phyloP scores from a whole-genome alignment of 805 yeast species.

The Candida silvatica region DNA sequence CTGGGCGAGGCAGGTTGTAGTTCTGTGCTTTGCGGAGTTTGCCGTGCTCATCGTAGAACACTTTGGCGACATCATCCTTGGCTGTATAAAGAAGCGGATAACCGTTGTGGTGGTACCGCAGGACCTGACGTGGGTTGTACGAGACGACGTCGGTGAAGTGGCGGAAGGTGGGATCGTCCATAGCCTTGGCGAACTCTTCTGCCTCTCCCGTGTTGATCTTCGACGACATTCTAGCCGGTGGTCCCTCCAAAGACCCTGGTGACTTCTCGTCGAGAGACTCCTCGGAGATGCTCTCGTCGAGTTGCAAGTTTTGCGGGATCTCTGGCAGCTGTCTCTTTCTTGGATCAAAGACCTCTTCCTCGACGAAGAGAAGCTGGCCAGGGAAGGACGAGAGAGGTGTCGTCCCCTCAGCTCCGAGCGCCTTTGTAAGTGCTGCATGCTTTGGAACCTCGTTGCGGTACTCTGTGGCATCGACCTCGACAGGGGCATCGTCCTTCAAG shows the following conservation, averaged over 20 bases:
- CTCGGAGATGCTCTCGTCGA: slow-evolving; percentile 6
- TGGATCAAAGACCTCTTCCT: slow-evolving; percentile 53
- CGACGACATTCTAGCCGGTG: slow-evolving; percentile 1
- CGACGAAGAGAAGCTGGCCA: slow-evolving; percentile 64
- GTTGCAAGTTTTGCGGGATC: slow-evolving; percentile 32
- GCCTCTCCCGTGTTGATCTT: slow-evolving; percentile 22
- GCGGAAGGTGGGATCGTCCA: slow-evolving; percentile 74
- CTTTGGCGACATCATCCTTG: slow-evolving; percentile 43
- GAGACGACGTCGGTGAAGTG: slow-evolving; percentile 67
- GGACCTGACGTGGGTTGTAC: slow-evolving; percentile 79
- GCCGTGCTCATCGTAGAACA: slow-evolving; percentile 24
- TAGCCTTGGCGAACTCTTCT: slow-evolving; percentile 41
- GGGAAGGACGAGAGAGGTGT: slow-evolving; percentile 42
- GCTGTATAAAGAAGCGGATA: slow-evolving; percentile 67
- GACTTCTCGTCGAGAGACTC: too few species aligned
- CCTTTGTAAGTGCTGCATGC: slow-evolving; percentile 2
- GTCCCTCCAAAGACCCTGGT: too few species aligned
- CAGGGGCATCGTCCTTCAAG: slow-evolving; percentile 4
- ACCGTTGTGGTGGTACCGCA: slow-evolving; percentile 79
- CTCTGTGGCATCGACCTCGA: not conserved
- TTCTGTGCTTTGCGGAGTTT: slow-evolving; percentile 12
- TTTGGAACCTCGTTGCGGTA: not conserved
- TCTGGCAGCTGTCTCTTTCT: slow-evolving; percentile 33
- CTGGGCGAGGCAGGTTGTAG: slow-evolving; percentile 45
- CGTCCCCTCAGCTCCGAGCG: too few species aligned